Percentiles rank a stretch among this genome's conserved stretches.
Conservation (phyloP, 352 stramenopile species). For the Phytophthora gonapodyides region DNA sequence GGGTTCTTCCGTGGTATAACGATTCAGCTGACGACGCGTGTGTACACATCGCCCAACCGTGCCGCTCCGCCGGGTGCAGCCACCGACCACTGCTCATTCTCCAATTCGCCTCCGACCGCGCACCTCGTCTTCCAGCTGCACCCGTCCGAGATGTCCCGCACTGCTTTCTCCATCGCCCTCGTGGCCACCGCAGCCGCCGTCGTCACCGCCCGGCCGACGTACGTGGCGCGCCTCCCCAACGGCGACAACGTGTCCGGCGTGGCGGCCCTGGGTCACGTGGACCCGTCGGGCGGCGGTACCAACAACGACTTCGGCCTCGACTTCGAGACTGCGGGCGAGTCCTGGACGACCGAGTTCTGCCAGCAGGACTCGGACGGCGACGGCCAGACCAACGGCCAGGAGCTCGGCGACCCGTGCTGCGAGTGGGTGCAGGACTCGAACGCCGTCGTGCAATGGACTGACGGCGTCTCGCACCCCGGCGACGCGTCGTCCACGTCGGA, state of each 20-base stretch:
- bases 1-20: no score
- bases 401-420: conserved; percentile 87
- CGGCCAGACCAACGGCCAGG: conserved; percentile 82
- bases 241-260: conserved; percentile 40
- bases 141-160: conserved; percentile 15
- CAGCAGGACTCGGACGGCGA: conserved; percentile 77
- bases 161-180: conserved; percentile 24
- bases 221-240: conserved; percentile 39
- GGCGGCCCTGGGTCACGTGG: conserved; percentile 40
- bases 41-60: no score
- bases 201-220: conserved; percentile 27
- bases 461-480: conserved; percentile 42
- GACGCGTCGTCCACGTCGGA: conserved; percentile 35
- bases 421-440: conserved; percentile 49
- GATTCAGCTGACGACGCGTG: no score
- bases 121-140: neutral
- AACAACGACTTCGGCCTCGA: conserved; percentile 53
- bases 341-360: conserved; percentile 56
- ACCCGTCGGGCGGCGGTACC: conserved; percentile 31
- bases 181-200: conserved; percentile 18
- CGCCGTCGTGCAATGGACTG: conserved; percentile 26
- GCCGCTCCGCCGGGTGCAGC: no score
- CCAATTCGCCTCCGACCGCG: conserved; percentile 11
- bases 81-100: conserved; percentile 5
- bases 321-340: conserved; percentile 29